Conservation (phyloP, 2,329 filamentous ascomycete species). For the Aspergillus pseudonomiae region DNA sequence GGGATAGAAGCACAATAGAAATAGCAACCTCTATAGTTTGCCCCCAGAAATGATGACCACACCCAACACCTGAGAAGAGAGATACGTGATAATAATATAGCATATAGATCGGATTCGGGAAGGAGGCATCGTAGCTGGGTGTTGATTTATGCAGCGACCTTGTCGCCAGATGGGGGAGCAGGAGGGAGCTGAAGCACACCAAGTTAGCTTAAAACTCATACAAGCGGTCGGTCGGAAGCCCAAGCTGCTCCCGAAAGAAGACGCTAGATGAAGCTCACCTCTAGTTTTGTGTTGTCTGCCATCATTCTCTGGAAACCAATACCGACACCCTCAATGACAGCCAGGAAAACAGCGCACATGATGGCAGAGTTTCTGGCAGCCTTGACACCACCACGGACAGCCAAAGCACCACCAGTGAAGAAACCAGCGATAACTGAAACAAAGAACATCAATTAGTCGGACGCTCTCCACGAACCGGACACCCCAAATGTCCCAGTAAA, state of each 20-base stretch:
- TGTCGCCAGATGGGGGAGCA: constrained; percentile 38
- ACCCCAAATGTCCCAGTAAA: background rate
- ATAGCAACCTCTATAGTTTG: constrained; percentile 40
- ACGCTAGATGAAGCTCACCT: constrained; percentile 54
- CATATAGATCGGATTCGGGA: constrained; percentile 17
- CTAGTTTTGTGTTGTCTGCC: constrained; percentile 82
- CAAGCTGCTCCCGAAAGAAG: background rate
- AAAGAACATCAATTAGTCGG: background rate
- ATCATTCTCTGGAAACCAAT: constrained; percentile 96
- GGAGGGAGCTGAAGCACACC: constrained; percentile 36
- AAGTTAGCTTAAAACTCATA: background rate
- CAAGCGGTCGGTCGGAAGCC: background rate
- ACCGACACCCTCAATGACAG: constrained; percentile 95
- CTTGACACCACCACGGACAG: constrained; percentile 87
- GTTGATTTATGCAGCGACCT: constrained; percentile 38
- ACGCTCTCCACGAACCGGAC: background rate
- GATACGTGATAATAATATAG: constrained; percentile 33
- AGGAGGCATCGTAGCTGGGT: constrained; percentile 3
- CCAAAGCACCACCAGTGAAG: constrained; percentile 90
- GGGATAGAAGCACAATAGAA: constrained; percentile 31
- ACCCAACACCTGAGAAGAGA: constrained; percentile 46
- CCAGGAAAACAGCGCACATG: constrained; percentile 89
- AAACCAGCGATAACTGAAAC: constrained; percentile 80
- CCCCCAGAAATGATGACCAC: constrained; percentile 35
- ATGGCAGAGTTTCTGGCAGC: constrained; percentile 94